These are phyloP conservation scores for Macrolepiota dolichaula DNA, from an alignment of 768 basidiomycete species.

Conservation along the genomic window DNA sequence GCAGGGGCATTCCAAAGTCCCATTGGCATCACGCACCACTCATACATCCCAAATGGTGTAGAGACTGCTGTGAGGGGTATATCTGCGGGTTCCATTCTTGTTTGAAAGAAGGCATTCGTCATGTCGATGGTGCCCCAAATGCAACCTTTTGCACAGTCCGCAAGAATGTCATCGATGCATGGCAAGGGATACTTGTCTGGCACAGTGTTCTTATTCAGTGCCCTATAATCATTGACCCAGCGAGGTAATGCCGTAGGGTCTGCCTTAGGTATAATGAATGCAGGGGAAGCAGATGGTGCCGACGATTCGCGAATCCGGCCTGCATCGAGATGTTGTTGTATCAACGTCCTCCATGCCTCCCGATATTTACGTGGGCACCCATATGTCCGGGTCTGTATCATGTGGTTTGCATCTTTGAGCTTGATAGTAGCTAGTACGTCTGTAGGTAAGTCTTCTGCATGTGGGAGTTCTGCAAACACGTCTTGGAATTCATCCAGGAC, in stretches of 20 bases:
- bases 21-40: constrained; percentile 41
- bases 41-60: constrained; percentile 35
- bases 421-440: constrained; percentile 19
- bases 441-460: constrained; percentile 21
- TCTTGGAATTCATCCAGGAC: constrained; percentile 12
- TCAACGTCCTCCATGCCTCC: no score
- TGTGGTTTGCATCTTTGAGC: constrained; percentile 24
- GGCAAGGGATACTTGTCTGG: constrained; percentile 27
- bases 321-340: no score
- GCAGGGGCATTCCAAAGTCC: constrained; percentile 22
- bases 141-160: constrained; percentile 29
- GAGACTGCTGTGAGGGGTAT: constrained; percentile 30
- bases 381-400: no score
- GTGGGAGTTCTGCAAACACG: constrained; percentile 25
- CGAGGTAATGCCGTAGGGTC: no score
- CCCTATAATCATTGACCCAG: no score
- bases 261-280: no score
- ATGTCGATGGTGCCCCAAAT: constrained; percentile 26
- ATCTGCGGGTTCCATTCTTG: constrained; percentile 18
- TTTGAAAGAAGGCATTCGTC: constrained; percentile 24
- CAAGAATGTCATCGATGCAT: constrained; percentile 26
- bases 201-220: constrained; percentile 28
- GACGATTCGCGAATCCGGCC: no score
- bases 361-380: no score
- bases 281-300: no score